phyloP scores from a whole-genome alignment of 768 basidiomycete species.

The Paxillus rubicundulus region DNA sequence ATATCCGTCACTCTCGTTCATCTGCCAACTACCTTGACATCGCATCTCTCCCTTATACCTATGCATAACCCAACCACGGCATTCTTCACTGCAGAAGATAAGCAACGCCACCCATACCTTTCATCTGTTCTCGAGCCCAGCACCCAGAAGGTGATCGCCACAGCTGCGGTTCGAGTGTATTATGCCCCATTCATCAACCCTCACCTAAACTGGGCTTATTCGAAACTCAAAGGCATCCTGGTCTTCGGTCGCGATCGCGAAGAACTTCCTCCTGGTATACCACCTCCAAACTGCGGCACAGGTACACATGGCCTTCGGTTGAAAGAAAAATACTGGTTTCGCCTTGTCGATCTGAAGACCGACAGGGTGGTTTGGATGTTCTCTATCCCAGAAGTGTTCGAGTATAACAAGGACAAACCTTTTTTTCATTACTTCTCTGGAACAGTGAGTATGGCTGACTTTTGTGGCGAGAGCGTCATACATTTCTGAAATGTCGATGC shows the following conservation, averaged over 20 bases:
- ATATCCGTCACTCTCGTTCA: conserved; percentile 20
- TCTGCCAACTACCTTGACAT: conserved; percentile 2
- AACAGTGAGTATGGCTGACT: conserved; percentile 52
- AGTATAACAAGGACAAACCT: conserved; percentile 80
- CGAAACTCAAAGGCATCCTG: conserved; percentile 57
- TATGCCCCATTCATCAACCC: conserved; percentile 51
- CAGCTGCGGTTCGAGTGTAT: conserved; percentile 57
- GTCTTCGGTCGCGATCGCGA: conserved; percentile 46
- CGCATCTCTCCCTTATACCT: conserved; percentile 4
- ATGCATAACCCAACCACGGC: conserved; percentile 32
- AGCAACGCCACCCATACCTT: conserved; percentile 38
- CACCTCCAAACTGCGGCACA: conserved; percentile 19
- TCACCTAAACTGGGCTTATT: conserved; percentile 56
- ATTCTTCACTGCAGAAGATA: conserved; percentile 37
- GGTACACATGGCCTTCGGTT: conserved; percentile 23
- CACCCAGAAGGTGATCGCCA: conserved; percentile 49
- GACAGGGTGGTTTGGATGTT: conserved; percentile 69
- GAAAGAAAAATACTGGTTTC: conserved; percentile 56
- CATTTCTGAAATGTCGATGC: neutral
- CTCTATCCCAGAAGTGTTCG: conserved; percentile 54
- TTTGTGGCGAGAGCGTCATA: neutral
- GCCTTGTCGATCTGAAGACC: conserved; percentile 55
- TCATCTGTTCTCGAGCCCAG: conserved; percentile 38
- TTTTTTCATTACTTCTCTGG: conserved; percentile 92
- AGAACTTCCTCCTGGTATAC: conserved; percentile 20